Conservation (phyloP, 2,329 filamentous ascomycete genomes). For the Xylariaceae sp. region DNA sequence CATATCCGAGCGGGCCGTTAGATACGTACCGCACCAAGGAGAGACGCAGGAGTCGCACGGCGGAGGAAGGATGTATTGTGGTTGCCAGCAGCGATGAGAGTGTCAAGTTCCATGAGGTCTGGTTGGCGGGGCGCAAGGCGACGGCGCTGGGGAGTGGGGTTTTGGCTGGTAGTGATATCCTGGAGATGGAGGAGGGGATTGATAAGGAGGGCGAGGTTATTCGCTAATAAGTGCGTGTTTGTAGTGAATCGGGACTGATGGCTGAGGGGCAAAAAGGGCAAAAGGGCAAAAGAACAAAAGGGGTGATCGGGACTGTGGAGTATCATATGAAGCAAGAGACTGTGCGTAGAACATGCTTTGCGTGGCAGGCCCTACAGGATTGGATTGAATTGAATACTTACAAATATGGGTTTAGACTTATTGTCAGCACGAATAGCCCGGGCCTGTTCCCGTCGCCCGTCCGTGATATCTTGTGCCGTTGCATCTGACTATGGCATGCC, state of each 20-base stretch:
- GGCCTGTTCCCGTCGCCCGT: no score
- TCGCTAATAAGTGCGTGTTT: conserved; percentile 44
- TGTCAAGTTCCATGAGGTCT: conserved; percentile 94
- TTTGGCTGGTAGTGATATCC: conserved; percentile 77
- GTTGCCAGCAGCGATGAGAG: conserved; percentile 88
- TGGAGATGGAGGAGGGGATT: conserved; percentile 77
- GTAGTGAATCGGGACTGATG: neutral
- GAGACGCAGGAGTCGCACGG: conserved; percentile 46
- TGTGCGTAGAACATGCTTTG: no score
- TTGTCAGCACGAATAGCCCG: no score
- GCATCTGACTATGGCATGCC: no score
- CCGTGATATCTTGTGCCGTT: no score
- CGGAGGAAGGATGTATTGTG: conserved; percentile 77
- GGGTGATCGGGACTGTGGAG: no score
- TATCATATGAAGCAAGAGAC: no score
- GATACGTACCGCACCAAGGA: conserved; percentile 47
- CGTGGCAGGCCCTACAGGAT: no score
- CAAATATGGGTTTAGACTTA: no score
- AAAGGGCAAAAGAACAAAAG: no score
- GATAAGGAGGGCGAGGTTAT: conserved; percentile 70
- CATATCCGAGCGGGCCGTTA: conserved; percentile 60
- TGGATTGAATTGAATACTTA: no score
- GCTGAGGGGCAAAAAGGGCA: no score
- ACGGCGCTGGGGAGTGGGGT: conserved; percentile 54
- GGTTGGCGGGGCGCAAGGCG: conserved; percentile 61